Conservation (phyloP, 306 rosid genomes). For the Vigna hirtella region DNA sequence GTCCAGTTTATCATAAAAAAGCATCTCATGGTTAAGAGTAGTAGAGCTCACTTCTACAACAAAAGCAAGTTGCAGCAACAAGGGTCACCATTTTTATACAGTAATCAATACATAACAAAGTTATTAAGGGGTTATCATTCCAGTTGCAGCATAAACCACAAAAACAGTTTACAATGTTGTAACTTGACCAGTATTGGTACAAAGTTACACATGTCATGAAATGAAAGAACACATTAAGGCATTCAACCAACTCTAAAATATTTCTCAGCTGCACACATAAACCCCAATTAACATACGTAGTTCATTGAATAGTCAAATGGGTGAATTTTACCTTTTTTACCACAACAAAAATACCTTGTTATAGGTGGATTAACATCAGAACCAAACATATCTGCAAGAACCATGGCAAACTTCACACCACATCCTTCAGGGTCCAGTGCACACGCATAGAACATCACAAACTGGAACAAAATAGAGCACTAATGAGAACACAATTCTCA, state of each 20-base stretch:
- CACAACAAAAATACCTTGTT: conserved; percentile 57
- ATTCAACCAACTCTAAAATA: not conserved
- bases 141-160: not conserved
- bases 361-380: conserved; percentile 52
- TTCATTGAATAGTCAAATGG: not conserved
- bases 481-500: conserved; percentile 23
- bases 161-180: not conserved
- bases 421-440: conserved; percentile 83
- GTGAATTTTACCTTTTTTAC: not conserved
- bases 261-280: not conserved
- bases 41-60: conserved; percentile 13
- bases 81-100: conserved; percentile 28
- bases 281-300: not conserved
- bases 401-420: conserved; percentile 67
- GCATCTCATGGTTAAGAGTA: not conserved
- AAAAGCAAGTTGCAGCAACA: not conserved
- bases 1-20: conserved; percentile 25
- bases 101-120: conserved; percentile 1
- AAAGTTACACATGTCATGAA: not conserved
- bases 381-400: conserved; percentile 63
- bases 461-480: conserved; percentile 55
- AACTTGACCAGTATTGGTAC: not conserved
- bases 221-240: not conserved
- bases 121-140: not conserved
- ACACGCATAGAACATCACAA: conserved; percentile 89